A percentile compares a stretch with the other conserved stretches of the same genome.
Evolutionary conservation across 345 rosid genomes (phyloP).

Genomic region (Salix caprea): DNA sequence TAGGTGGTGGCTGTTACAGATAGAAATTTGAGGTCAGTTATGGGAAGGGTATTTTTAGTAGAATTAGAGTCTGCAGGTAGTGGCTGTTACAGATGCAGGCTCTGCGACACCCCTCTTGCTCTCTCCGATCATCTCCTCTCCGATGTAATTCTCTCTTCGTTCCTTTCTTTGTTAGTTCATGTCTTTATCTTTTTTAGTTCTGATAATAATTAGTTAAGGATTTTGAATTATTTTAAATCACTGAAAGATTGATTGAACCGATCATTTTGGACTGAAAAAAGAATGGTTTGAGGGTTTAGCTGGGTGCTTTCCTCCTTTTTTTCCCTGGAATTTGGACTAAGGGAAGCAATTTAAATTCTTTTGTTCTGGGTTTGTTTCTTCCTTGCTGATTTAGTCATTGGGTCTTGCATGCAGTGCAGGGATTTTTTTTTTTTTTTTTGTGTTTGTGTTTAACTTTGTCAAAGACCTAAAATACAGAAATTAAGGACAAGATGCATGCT

Average conservation of each 20-base stretch:
- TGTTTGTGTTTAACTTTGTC: not conserved
- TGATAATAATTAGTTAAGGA: not conserved
- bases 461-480: not conserved
- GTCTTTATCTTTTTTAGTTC: not conserved
- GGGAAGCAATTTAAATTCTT: not conserved
- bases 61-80: constrained; percentile 20
- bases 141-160: constrained; percentile 17
- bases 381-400: not conserved
- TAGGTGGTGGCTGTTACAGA: constrained; percentile 18
- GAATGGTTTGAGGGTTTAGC: constrained; percentile 6
- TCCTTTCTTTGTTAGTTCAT: not conserved
- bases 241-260: not conserved
- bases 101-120: constrained; percentile 39
- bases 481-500: not conserved
- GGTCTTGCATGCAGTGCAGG: not conserved
- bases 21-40: not conserved
- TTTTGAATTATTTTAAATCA: not conserved
- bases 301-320: not conserved
- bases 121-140: constrained; percentile 36
- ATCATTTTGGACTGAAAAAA: not conserved
- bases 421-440: not conserved
- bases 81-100: constrained; percentile 34
- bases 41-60: constrained; percentile 40
- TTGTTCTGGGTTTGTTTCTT: not conserved
- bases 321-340: not conserved